Evolutionary conservation across 169 alveolate species (phyloP).

Genomic region (Plasmodium knowlesi): DNA sequence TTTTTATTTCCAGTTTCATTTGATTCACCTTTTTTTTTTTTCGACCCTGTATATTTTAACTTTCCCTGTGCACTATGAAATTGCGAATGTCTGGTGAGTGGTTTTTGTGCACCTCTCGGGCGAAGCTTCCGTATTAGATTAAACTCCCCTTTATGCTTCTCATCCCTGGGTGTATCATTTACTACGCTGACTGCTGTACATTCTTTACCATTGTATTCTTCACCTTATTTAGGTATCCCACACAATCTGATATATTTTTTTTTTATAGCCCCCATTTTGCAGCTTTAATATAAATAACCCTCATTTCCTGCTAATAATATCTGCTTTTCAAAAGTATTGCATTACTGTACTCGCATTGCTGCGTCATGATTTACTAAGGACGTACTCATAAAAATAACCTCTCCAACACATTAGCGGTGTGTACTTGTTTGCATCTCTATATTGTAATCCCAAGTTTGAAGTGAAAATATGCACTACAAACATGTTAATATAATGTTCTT

Average conservation of each 20-base stretch:
- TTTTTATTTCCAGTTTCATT: background rate
- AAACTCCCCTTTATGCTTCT: background rate
- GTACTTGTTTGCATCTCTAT: background rate
- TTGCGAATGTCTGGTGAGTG: background rate
- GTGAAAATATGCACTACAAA: background rate
- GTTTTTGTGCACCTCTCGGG: background rate
- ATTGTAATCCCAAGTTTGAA: background rate
- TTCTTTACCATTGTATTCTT: background rate
- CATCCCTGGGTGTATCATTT: background rate
- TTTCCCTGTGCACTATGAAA: background rate
- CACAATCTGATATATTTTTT: background rate
- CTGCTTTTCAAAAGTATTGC: background rate
- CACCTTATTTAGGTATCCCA: background rate
- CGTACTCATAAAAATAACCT: background rate
- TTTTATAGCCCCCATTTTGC: background rate
- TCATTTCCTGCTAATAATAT: background rate
- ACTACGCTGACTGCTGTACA: background rate
- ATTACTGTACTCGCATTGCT: background rate
- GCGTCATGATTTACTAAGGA: background rate
- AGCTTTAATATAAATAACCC: background rate
- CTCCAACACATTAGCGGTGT: background rate
- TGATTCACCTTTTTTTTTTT: too few species aligned
- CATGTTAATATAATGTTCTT: background rate
- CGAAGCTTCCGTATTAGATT: background rate
- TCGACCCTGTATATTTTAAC: background rate